A percentile compares a stretch with the other conserved stretches of the same genome.
phyloP scores from a whole-genome alignment of 805 yeast genomes.

The Lipomyces kockii region DNA sequence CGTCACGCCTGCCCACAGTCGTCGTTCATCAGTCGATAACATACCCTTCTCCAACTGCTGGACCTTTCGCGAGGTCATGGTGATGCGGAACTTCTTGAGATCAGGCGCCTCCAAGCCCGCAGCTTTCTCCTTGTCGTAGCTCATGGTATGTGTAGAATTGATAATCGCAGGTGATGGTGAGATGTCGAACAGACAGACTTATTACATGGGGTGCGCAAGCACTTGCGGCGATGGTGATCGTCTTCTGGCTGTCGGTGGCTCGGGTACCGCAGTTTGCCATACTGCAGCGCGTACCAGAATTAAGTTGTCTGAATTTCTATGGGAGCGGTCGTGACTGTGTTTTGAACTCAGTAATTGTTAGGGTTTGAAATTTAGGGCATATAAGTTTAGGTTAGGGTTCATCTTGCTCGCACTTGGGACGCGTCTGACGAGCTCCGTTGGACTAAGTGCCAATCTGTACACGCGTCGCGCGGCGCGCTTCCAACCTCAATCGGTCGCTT shows the following conservation, averaged over 20 bases:
- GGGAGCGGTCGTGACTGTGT: neutral
- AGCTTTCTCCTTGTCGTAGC: constrained; percentile 51
- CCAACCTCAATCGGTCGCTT: neutral
- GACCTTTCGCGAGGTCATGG: constrained; percentile 98
- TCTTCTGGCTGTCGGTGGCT: neutral
- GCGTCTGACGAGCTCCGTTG: too few relatives aligned
- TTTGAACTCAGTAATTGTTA: neutral
- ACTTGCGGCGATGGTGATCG: neutral
- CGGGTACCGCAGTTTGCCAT: neutral
- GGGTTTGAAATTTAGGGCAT: neutral
- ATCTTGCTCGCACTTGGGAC: neutral
- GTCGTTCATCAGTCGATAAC: too few relatives aligned
- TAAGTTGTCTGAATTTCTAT: neutral
- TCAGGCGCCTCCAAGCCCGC: constrained; percentile 35
- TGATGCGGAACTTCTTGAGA: constrained; percentile 96
- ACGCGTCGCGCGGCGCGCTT: neutral
- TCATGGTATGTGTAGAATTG: constrained; percentile 22
- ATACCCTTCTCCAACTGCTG: constrained; percentile 85
- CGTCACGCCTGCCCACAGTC: too few relatives aligned
- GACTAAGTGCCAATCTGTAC: neutral
- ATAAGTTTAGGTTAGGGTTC: neutral
- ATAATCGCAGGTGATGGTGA: neutral
- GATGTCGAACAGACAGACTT: neutral
- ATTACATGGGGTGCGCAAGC: too few relatives aligned
- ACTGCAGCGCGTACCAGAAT: neutral